A percentile compares a stretch with the other conserved stretches of the same genome.
Conservation (phyloP, 2,329 filamentous ascomycete genomes). For the Cytospora mali region DNA sequence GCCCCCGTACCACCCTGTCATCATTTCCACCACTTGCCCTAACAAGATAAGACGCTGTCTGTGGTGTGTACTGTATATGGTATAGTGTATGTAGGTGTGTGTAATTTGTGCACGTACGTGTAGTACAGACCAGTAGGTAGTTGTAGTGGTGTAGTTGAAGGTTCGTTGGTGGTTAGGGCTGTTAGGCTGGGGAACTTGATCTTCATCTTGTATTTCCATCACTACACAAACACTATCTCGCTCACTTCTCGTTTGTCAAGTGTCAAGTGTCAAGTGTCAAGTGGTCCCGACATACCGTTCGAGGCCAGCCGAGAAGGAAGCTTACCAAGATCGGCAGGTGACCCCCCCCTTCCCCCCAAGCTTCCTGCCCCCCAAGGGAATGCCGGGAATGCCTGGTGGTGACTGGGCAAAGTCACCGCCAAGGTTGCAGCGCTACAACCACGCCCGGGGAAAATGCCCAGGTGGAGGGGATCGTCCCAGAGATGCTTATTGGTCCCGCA, state of each 20-base stretch:
- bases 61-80: neutral
- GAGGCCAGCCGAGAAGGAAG: neutral
- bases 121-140: no score
- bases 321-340: conserved; percentile 1
- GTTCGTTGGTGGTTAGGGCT: neutral
- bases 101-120: neutral
- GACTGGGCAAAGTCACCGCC: neutral
- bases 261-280: neutral
- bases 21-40: neutral
- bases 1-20: neutral
- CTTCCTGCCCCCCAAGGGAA: neutral
- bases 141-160: no score
- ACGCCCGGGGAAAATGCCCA: neutral
- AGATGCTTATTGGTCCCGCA: conserved; percentile 19
- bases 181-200: no score
- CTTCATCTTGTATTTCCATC: no score
- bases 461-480: neutral
- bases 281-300: neutral
- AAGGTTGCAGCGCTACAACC: conserved; percentile 10
- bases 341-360: neutral
- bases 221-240: no score
- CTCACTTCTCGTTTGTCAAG: neutral
- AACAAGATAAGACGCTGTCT: neutral
- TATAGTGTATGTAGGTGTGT: neutral
- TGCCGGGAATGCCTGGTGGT: neutral